A percentile compares a stretch with the other conserved stretches of the same genome.
Evolutionary conservation across 106 monocot species (phyloP).

Genomic region (Iris macrosiphon): DNA sequence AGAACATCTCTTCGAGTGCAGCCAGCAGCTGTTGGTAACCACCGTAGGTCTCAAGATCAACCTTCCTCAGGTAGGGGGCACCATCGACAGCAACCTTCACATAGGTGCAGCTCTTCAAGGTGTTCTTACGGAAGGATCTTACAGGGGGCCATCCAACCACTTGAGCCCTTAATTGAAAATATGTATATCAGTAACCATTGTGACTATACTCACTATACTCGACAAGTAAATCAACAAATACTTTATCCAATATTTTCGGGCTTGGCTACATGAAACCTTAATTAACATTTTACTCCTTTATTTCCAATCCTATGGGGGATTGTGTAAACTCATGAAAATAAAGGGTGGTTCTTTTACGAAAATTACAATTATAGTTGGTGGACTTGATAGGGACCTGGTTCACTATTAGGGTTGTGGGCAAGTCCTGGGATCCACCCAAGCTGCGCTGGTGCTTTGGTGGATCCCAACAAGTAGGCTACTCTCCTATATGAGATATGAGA

Average conservation of each 20-base stretch:
- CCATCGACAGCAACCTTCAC: slow-evolving; percentile 98
- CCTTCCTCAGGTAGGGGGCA: slow-evolving; percentile 93
- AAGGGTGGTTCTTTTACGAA: too few species aligned
- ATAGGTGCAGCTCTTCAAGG: slow-evolving; percentile 56
- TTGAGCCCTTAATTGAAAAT: slow-evolving; percentile 39
- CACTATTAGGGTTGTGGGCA: too few species aligned
- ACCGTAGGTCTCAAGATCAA: slow-evolving; percentile 62
- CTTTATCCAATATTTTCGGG: not conserved
- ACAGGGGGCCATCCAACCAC: slow-evolving; percentile 98
- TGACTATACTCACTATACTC: too few species aligned
- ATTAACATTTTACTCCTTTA: too few species aligned
- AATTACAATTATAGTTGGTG: not conserved
- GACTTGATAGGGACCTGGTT: too few species aligned
- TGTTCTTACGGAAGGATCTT: slow-evolving; percentile 66
- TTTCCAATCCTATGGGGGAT: too few species aligned
- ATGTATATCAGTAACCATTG: not conserved
- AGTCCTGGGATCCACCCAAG: too few species aligned
- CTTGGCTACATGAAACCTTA: too few species aligned
- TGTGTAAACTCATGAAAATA: not conserved
- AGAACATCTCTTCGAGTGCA: slow-evolving; percentile 91
- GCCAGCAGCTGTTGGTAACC: slow-evolving; percentile 71
- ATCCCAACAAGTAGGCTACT: too few species aligned
- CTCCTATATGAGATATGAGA: too few species aligned
- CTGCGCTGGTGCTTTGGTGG: too few species aligned
- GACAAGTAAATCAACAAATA: not conserved